phyloP scores from a whole-genome alignment of 139 green algal species.

The Chlorella sorokiniana region DNA sequence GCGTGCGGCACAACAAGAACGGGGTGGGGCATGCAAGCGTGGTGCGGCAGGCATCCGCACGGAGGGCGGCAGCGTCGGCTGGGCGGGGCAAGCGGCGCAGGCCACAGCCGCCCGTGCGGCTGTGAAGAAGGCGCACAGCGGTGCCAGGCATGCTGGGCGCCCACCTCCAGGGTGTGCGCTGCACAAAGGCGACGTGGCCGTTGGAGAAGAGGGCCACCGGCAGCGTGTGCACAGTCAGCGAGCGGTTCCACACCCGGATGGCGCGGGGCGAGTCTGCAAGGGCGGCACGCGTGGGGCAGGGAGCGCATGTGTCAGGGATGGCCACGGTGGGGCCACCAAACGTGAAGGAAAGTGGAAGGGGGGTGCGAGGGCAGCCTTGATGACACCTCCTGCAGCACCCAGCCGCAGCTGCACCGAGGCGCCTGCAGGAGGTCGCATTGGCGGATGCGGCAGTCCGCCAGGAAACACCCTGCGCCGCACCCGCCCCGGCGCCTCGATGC shows the following conservation, averaged over 20 bases:
- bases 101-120: not conserved
- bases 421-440: not conserved
- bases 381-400: no score
- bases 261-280: not conserved
- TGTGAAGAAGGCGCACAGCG: not conserved
- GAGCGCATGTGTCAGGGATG: not conserved
- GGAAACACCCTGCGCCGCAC: not conserved
- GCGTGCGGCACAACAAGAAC: not conserved
- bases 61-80: not conserved
- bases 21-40: not conserved
- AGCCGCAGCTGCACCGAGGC: not conserved
- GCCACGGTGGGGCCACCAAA: not conserved
- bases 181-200: slow-evolving; percentile 27
- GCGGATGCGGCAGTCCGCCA: not conserved
- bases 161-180: slow-evolving; percentile 16
- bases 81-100: not conserved
- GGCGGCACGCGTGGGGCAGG: not conserved
- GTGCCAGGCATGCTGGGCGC: not conserved
- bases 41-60: not conserved
- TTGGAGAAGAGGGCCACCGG: slow-evolving; percentile 15
- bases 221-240: not conserved
- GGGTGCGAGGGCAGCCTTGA: not conserved
- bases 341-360: not conserved
- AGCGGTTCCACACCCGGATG: not conserved
- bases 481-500: not conserved